A percentile compares a stretch with the other conserved stretches of the same genome.
These are phyloP conservation scores for Pisolithus microcarpus DNA, from an alignment of 768 basidiomycete genomes.

Conservation along the genomic window DNA sequence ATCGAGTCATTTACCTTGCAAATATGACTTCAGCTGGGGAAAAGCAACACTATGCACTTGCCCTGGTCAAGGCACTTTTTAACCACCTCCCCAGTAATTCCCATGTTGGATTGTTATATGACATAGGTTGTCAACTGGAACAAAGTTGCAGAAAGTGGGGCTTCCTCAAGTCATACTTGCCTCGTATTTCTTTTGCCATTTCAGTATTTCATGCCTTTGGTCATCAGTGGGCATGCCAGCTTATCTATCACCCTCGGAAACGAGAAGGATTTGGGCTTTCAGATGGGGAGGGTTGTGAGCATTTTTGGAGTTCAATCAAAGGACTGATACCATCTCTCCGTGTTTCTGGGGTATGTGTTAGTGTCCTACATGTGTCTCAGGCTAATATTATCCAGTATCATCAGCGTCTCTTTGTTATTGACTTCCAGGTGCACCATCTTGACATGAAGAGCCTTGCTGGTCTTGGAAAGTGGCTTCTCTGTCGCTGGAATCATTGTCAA, in stretches of 20 bases:
- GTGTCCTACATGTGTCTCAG: neutral
- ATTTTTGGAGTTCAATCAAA: constrained; percentile 13
- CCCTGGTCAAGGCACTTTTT: too few species aligned
- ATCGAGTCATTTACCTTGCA: constrained; percentile 11
- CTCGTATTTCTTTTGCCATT: neutral
- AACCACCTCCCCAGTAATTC: too few species aligned
- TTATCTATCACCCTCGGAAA: constrained; percentile 3
- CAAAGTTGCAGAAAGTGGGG: too few species aligned
- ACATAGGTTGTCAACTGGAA: too few species aligned
- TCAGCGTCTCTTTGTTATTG: too few species aligned
- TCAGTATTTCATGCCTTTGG: constrained; percentile 3
- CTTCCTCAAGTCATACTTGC: neutral
- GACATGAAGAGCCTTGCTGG: too few species aligned
- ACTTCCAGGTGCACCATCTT: too few species aligned
- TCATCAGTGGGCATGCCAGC: constrained; percentile 5
- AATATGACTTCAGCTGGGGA: constrained; percentile 11
- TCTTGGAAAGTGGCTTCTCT: too few species aligned
- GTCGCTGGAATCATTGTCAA: too few species aligned
- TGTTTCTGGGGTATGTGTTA: constrained; percentile 14
- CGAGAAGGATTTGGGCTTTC: neutral
- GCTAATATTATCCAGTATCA: constrained; percentile 4
- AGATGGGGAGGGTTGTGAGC: too few species aligned
- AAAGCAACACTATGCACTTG: too few species aligned
- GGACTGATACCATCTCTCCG: constrained; percentile 13
- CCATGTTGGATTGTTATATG: too few species aligned